Conservation (phyloP, 108 stramenopile species). For the Fragilaria radians region DNA sequence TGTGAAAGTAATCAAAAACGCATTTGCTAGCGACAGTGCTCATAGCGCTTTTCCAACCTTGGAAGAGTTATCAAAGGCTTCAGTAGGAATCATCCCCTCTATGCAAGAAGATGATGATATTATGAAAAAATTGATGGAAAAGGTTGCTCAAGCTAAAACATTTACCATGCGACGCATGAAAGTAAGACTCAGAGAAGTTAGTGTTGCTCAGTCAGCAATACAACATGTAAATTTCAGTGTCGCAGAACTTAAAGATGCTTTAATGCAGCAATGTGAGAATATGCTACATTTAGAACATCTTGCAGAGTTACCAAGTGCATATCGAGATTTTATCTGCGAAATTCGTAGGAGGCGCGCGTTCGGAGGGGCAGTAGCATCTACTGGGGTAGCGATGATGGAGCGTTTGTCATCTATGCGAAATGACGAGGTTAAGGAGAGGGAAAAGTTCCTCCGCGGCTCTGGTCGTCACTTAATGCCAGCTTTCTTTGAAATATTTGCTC, state of each 20-base stretch:
- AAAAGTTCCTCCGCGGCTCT: conserved; percentile 70
- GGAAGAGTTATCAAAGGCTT: conserved; percentile 57
- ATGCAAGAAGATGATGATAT: conserved; percentile 59
- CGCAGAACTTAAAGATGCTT: conserved; percentile 55
- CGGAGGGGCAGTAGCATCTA: conserved; percentile 64
- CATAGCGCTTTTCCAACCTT: conserved; percentile 66
- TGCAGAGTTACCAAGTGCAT: conserved; percentile 53
- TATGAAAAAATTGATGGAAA: conserved; percentile 49
- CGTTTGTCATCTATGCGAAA: conserved; percentile 63
- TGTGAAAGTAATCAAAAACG: conserved; percentile 47
- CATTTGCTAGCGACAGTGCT: conserved; percentile 18
- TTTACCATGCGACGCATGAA: conserved; percentile 76
- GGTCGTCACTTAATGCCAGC: conserved; percentile 80
- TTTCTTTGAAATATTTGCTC: conserved; percentile 80
- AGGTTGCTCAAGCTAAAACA: conserved; percentile 68
- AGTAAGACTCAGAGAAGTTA: conserved; percentile 66
- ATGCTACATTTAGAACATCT: conserved; percentile 77
- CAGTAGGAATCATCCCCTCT: conserved; percentile 49
- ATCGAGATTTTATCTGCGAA: conserved; percentile 62
- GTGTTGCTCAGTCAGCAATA: conserved; percentile 67
- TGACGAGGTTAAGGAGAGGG: conserved; percentile 73
- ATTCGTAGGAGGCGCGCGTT: conserved; percentile 64
- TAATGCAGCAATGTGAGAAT: conserved; percentile 59
- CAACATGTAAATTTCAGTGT: conserved; percentile 62
- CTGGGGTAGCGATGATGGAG: conserved; percentile 56